Percentiles rank a stretch among this genome's conserved stretches.
Evolutionary conservation across 2,329 filamentous ascomycete genomes (phyloP).

Genomic region (Arthrobotrys musiformis): DNA sequence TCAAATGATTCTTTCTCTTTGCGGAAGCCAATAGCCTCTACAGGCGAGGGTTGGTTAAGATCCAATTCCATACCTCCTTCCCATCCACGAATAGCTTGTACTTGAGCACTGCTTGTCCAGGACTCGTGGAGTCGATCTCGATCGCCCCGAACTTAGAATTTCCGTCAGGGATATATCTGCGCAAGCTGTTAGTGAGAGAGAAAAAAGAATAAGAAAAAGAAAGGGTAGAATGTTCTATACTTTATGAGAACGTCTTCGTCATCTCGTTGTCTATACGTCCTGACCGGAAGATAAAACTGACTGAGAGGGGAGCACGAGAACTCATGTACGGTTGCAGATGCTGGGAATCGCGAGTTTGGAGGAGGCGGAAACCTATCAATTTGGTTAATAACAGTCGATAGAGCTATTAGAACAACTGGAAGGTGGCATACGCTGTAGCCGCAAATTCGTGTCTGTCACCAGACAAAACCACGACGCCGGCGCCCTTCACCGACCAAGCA

Average conservation of each 20-base stretch:
- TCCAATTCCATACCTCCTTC: conserved; percentile 74
- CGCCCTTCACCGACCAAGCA: conserved; percentile 84
- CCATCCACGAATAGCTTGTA: conserved; percentile 88
- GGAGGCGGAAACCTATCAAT: conserved; percentile 69
- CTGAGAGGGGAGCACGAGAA: conserved; percentile 91
- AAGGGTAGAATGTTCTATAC: conserved; percentile 67
- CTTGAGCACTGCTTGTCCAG: conserved; percentile 75
- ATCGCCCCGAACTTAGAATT: conserved; percentile 89
- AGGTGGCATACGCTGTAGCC: conserved; percentile 75
- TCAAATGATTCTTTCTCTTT: neutral
- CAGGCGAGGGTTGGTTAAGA: conserved; percentile 59
- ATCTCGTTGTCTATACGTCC: conserved; percentile 84
- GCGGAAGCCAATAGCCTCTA: neutral
- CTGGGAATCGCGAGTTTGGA: conserved; percentile 71
- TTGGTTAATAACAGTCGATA: conserved; percentile 16
- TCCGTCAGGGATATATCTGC: conserved; percentile 80
- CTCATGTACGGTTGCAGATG: conserved; percentile 78
- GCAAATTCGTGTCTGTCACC: conserved; percentile 98
- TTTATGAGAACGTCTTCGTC: conserved; percentile 84
- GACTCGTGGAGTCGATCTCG: conserved; percentile 76
- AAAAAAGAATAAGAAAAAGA: neutral
- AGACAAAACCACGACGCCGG: conserved; percentile 83
- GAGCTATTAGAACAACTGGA: conserved; percentile 52
- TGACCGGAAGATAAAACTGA: conserved; percentile 90
- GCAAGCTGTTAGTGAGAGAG: conserved; percentile 52